These are phyloP conservation scores for Kodamaea arcana DNA, from an alignment of 1,139 yeast genomes.

Conservation along the genomic window DNA sequence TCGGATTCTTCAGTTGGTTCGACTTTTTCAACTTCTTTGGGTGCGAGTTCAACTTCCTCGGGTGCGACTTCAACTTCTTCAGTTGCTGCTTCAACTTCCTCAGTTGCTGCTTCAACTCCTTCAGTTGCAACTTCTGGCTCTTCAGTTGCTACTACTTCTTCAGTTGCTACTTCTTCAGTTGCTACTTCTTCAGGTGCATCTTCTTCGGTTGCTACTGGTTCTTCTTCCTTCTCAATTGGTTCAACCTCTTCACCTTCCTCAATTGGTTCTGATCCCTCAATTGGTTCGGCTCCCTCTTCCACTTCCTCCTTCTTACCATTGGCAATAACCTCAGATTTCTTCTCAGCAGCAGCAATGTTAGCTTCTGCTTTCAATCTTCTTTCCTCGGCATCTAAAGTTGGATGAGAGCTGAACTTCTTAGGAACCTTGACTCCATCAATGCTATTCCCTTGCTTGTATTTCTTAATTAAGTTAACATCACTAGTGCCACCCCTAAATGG, in stretches of 20 bases:
- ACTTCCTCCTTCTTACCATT: constrained; percentile 1
- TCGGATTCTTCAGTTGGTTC: constrained; percentile 9
- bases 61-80: constrained; percentile 7
- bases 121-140: constrained; percentile 11
- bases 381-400: constrained; percentile 35
- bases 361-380: constrained; percentile 15
- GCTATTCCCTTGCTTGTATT: constrained; percentile 31
- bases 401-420: constrained; percentile 38
- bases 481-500: constrained; percentile 39
- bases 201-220: constrained; percentile 4
- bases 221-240: constrained; percentile 1
- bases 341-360: constrained; percentile 10
- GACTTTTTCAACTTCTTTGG: constrained; percentile 7
- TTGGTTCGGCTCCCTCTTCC: not conserved
- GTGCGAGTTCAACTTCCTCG: constrained; percentile 1
- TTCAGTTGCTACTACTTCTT: constrained; percentile 2
- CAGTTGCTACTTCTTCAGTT: constrained; percentile 4
- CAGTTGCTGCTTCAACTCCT: constrained; percentile 9
- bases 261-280: constrained; percentile 2
- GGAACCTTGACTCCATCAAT: constrained; percentile 38
- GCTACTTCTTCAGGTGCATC: constrained; percentile 6
- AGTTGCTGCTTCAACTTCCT: constrained; percentile 8
- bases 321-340: constrained; percentile 9
- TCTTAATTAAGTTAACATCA: constrained; percentile 25
- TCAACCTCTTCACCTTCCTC: constrained; percentile 2